Conservation (phyloP, 1,284 basidiomycete genomes). For the Ustilago hordei region DNA sequence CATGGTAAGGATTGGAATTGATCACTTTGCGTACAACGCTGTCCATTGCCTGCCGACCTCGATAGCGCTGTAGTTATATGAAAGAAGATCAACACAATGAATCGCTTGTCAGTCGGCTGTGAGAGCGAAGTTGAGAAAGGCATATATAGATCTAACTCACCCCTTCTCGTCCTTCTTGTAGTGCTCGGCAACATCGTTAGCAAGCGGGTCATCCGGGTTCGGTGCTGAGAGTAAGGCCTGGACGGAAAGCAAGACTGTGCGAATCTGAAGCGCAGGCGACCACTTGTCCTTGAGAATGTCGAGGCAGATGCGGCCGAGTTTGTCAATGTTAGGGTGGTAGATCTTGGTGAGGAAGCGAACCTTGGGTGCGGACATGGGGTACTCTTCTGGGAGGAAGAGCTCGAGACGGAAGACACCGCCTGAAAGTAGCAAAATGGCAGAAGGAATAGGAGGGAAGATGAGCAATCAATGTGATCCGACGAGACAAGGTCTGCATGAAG, state of each 20-base stretch:
- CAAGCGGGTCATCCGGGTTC: conserved; percentile 98
- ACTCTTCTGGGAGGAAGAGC: conserved; percentile 97
- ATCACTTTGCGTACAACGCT: conserved; percentile 56
- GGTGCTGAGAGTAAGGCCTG: conserved; percentile 95
- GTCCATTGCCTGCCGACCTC: conserved; percentile 67
- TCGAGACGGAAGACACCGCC: conserved; percentile 90
- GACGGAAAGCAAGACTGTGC: conserved; percentile 94
- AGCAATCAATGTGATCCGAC: too few relatives aligned
- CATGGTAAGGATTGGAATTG: not conserved
- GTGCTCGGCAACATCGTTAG: conserved; percentile 90
- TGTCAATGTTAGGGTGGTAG: conserved; percentile 99
- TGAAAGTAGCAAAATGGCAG: conserved; percentile 1
- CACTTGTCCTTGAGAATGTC: conserved; percentile 99
- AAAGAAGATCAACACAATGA: not conserved
- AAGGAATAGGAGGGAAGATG: not conserved
- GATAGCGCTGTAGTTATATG: conserved; percentile 53
- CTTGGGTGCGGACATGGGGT: conserved; percentile 98
- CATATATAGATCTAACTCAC: conserved; percentile 72
- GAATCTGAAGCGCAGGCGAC: conserved; percentile 97
- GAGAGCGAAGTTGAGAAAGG: not conserved
- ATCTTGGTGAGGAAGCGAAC: conserved; percentile 99
- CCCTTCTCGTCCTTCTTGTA: conserved; percentile 98
- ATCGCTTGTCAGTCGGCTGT: conserved; percentile 2
- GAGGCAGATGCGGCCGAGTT: conserved; percentile 95
- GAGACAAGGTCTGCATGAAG: not conserved